phyloP scores from a whole-genome alignment of 1,139 yeast species.

The Debaryomyces fabryi region DNA sequence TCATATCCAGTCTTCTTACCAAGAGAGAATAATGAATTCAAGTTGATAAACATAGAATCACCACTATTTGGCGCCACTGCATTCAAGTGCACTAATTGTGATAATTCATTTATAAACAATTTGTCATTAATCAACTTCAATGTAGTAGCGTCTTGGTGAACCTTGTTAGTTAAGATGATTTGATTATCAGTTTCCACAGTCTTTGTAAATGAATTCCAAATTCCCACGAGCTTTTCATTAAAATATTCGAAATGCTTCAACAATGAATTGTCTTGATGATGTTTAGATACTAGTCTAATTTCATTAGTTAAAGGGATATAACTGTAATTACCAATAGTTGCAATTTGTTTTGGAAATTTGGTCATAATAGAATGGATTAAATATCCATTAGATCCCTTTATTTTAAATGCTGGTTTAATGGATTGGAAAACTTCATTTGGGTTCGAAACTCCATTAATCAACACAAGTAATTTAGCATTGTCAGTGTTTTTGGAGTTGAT shows the following conservation, averaged over 20 bases:
- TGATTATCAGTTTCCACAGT: constrained; percentile 8
- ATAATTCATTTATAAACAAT: constrained; percentile 48
- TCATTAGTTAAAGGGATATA: constrained; percentile 34
- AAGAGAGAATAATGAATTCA: constrained; percentile 45
- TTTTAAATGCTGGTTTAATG: constrained; percentile 22
- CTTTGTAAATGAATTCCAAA: constrained; percentile 38
- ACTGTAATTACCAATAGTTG: constrained; percentile 9
- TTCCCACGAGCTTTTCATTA: constrained; percentile 31
- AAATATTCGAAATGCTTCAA: constrained; percentile 35
- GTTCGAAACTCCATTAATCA: constrained; percentile 43
- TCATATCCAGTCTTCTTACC: constrained; percentile 44
- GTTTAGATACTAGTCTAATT: constrained; percentile 31
- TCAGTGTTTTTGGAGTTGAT: constrained; percentile 2
- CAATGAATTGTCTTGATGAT: constrained; percentile 23
- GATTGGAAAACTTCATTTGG: constrained; percentile 26
- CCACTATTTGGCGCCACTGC: constrained; percentile 16
- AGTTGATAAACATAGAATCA: constrained; percentile 35
- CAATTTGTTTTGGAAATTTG: constrained; percentile 22
- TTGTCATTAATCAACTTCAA: constrained; percentile 43
- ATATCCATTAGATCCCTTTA: constrained; percentile 11
- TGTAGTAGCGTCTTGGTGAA: constrained; percentile 9
- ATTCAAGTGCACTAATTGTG: constrained; percentile 45
- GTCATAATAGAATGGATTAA: constrained; percentile 18
- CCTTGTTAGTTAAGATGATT: constrained; percentile 12
- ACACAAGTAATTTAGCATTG: constrained; percentile 37